Evolutionary conservation across 768 basidiomycete genomes (phyloP).

Genomic region (Cystoderma amianthinum): DNA sequence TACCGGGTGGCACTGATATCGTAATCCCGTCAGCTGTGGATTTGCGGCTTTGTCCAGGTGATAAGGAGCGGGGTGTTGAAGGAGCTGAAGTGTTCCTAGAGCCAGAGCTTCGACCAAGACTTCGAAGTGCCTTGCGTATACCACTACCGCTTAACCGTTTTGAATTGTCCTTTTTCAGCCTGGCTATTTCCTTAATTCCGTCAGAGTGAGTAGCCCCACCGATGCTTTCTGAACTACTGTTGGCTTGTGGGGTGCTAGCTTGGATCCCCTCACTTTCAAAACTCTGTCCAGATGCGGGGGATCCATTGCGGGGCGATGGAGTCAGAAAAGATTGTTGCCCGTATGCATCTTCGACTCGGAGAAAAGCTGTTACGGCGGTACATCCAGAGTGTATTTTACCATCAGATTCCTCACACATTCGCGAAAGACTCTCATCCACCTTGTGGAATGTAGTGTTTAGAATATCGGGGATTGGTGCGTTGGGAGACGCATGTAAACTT

Average conservation of each 20-base stretch:
- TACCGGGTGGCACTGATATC: slow-evolving; percentile 37
- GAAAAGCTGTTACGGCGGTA: slow-evolving; percentile 93
- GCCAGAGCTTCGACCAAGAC: slow-evolving; percentile 32
- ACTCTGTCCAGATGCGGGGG: slow-evolving; percentile 23
- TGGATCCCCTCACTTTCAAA: slow-evolving; percentile 19
- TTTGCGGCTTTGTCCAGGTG: slow-evolving; percentile 22
- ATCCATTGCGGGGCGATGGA: slow-evolving; percentile 22
- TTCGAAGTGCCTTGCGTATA: slow-evolving; percentile 50
- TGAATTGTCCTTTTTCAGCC: slow-evolving; percentile 17
- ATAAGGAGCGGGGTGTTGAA: slow-evolving; percentile 25
- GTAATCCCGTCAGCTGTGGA: slow-evolving; percentile 18
- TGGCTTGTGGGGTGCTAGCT: slow-evolving; percentile 27
- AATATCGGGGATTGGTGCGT: slow-evolving; percentile 70
- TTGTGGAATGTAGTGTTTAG: slow-evolving; percentile 93
- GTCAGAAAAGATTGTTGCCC: slow-evolving; percentile 66
- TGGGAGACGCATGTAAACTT: slow-evolving; percentile 54
- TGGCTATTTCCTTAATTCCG: slow-evolving; percentile 29
- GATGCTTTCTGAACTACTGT: slow-evolving; percentile 35
- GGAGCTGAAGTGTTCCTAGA: slow-evolving; percentile 21
- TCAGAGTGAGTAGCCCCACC: slow-evolving; percentile 26
- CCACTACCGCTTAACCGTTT: slow-evolving; percentile 41
- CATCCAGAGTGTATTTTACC: slow-evolving; percentile 96
- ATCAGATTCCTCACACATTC: slow-evolving; percentile 78
- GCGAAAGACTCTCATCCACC: slow-evolving; percentile 80
- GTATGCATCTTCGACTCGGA: slow-evolving; percentile 80